Evolutionary conservation across 306 rosid species (phyloP).

Genomic region (Lupinus albus): DNA sequence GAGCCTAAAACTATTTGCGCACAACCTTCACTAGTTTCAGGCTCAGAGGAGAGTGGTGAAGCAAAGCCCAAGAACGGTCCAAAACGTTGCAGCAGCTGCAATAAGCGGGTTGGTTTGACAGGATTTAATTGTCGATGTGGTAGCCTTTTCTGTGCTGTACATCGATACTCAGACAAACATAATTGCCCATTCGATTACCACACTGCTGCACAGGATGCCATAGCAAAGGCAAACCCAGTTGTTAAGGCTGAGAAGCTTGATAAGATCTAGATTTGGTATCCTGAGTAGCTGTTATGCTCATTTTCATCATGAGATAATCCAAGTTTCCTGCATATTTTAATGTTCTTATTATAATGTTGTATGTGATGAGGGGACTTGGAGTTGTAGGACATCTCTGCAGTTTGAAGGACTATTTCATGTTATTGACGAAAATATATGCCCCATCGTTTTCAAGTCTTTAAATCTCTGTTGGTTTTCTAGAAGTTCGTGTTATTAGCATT

Average conservation of each 20-base stretch:
- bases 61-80: constrained; percentile 64
- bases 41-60: constrained; percentile 48
- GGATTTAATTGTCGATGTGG: constrained; percentile 83
- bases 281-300: constrained; percentile 44
- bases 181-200: constrained; percentile 70
- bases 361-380: constrained; percentile 50
- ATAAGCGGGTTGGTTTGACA: constrained; percentile 70
- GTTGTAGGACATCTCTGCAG: constrained; percentile 51
- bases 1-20: constrained; percentile 48
- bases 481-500: constrained; percentile 45
- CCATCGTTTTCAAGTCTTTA: constrained; percentile 52
- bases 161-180: constrained; percentile 80
- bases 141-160: constrained; percentile 63
- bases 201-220: constrained; percentile 69
- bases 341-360: constrained; percentile 46
- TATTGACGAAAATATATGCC: constrained; percentile 51
- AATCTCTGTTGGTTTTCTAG: constrained; percentile 52
- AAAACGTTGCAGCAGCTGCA: constrained; percentile 71
- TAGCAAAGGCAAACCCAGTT: constrained; percentile 73
- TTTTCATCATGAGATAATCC: constrained; percentile 52
- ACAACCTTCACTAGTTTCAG: constrained; percentile 45
- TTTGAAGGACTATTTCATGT: constrained; percentile 58
- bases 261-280: constrained; percentile 54
- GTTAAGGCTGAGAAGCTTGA: constrained; percentile 81
- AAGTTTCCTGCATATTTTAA: constrained; percentile 53